Conservation (phyloP, 371 early-diverging fungal species). For the Mortierella sp. region DNA sequence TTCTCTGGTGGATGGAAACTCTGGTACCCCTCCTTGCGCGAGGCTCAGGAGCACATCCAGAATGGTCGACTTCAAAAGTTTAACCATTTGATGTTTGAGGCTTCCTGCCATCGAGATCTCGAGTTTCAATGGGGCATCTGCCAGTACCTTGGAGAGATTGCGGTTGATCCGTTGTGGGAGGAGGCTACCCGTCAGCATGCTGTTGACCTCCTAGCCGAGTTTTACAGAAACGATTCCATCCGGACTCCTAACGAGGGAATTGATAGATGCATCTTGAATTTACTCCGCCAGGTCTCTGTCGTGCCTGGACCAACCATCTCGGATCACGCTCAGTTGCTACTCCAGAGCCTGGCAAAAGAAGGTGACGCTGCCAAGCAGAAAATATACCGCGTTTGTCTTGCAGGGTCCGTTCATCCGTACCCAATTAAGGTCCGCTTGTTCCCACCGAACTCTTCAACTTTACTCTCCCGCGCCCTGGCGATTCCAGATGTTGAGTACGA, state of each 20-base stretch:
- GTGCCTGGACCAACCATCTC: not conserved
- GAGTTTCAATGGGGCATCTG: slow-evolving; percentile 11
- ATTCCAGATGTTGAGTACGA: not conserved
- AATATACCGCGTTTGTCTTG: too few species aligned
- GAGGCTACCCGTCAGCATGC: not conserved
- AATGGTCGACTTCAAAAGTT: not conserved
- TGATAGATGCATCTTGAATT: not conserved
- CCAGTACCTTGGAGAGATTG: not conserved
- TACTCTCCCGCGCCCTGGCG: not conserved
- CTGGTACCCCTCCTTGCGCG: not conserved
- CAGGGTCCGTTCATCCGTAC: not conserved
- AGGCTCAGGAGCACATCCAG: not conserved
- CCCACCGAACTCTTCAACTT: not conserved
- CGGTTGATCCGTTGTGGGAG: not conserved
- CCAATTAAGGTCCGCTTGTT: not conserved
- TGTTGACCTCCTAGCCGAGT: not conserved
- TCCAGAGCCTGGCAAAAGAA: not conserved
- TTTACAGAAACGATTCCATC: not conserved
- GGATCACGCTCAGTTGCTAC: not conserved
- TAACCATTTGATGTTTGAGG: not conserved
- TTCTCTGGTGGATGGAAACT: not conserved
- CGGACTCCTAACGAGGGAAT: not conserved
- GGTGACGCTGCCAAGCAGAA: too few species aligned
- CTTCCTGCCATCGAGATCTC: not conserved
- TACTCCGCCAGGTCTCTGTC: not conserved